Evolutionary conservation across 176 grass and related monocot genomes (phyloP), one percentile per base, ranked within the genome.

Genomic region (Carex scoparia): DNA sequence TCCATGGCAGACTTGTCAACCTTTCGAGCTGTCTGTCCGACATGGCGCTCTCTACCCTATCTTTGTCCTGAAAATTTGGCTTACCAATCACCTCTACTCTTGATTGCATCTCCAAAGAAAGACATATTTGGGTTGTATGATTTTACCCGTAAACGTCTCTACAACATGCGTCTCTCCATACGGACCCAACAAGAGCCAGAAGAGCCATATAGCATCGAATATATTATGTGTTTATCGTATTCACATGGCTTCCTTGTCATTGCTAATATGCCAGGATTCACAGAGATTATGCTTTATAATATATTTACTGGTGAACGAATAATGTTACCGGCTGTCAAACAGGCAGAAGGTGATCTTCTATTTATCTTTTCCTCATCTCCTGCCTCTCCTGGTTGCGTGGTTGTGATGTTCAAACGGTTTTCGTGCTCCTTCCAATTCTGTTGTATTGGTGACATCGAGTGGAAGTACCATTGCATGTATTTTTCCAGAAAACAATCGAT

Each of bases 181-280:
- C 18, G 48, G 30, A 19, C 88, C 85, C 28, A 92, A 87, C 70
- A 68, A 10, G 55, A 90, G 92, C 85, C 73, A 61, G 65, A 68
- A 7, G 55, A 90, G 90, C 84, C 73, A 61, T 61, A 61, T 61
- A 23, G 7, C n/a, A 23, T 61, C 7, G 60, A 61, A 7, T 61
- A 61, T 19, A 1, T 7, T n/a, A 61, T 18, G 7, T 61, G 59
- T 7, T 88, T 84, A 49, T 75, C 65, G 59, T 91, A 86, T 79
- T 87, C 86, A 57, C 89, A 89, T 69, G 90, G 94, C 76, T 86
- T 88, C 87, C 87, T 94, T 79, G 79, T 92, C 89, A 91, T 89
- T 81, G 57, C 72, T 84, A 69, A 88, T 32, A 23, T 58, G 40
- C 70, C 87, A 77, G 75, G 82, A 35, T 87, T 80, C 3, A 42